A percentile compares a stretch with the other conserved stretches of the same genome.
phyloP scores from a whole-genome alignment of 495 filamentous ascomycete genomes.

The Mytilinidion resinicola region DNA sequence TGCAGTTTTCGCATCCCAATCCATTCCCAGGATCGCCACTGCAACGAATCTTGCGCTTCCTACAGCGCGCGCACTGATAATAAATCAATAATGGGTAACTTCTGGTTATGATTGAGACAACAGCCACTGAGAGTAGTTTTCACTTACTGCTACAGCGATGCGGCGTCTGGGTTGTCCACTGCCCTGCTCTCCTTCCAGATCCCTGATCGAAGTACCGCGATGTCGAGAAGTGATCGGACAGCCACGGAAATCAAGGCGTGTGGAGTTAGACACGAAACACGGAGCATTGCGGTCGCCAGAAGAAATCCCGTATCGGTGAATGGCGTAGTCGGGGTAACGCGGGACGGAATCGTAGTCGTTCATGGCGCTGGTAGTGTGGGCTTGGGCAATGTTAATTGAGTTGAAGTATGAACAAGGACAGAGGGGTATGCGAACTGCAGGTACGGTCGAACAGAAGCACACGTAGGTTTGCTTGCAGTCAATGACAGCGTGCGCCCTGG shows the following conservation, averaged over 20 bases:
- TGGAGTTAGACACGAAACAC: slow-evolving; percentile 1
- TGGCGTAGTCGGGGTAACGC: slow-evolving; percentile 4
- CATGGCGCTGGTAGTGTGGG: slow-evolving; percentile 1
- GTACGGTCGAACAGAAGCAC: slow-evolving; percentile 9
- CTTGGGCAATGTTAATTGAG: slow-evolving; percentile 4
- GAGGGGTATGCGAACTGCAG: slow-evolving; percentile 8
- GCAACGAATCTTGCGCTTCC: slow-evolving; percentile 93
- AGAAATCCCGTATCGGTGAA: slow-evolving; percentile 1
- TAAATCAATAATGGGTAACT: too few relatives aligned
- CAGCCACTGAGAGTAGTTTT: neutral
- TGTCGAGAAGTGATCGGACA: slow-evolving; percentile 5
- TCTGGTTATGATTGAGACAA: too few relatives aligned
- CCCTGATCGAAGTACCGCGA: neutral
- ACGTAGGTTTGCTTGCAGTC: slow-evolving; percentile 10
- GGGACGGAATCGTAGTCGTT: slow-evolving; percentile 2
- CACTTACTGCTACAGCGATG: slow-evolving; percentile 28
- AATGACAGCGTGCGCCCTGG: slow-evolving; percentile 3
- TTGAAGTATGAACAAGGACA: slow-evolving; percentile 1
- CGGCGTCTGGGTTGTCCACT: slow-evolving; percentile 7
- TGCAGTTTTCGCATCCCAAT: slow-evolving; percentile 76
- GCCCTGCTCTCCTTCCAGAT: slow-evolving; percentile 6
- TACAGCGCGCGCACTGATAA: slow-evolving; percentile 75
- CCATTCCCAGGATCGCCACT: slow-evolving; percentile 77
- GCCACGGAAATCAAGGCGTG: slow-evolving; percentile 12
- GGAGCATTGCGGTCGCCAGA: slow-evolving; percentile 17